Base-by-base conservation (phyloP, 2,329 filamentous ascomycete species). In the Triangularia verruculosa region DNA sequence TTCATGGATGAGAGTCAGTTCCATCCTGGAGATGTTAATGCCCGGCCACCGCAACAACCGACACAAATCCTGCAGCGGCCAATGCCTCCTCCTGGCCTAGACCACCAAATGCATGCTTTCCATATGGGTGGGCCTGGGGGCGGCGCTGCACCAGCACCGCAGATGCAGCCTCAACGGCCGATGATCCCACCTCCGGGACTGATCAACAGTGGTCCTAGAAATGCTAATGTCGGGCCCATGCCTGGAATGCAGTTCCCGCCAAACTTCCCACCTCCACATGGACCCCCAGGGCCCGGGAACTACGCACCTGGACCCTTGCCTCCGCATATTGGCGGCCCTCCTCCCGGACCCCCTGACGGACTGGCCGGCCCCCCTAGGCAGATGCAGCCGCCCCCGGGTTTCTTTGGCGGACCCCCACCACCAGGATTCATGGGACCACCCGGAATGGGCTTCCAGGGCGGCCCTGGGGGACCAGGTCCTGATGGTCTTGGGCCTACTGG, bases 1-100 rank as follows among this genome's bases (percentile, higher is more conserved):
- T 84, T 86, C 67, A 80, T 84, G 69, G 82, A 87, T 15, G 83
- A 68, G 13, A 63, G 85, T 15, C 74, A 78, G 24, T 83, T 83
- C 70, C 82, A 81, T 61, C 79, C 78, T 57, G 74, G 76, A 13
- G 81, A 86, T 27, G 76, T 74, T 24, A 83, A 86, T 51, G 69
- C 57, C 43, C 70, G 73, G 63, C 78, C 79, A 39, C 78, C 78
- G 25, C 80, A 80, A 63, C 70, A 70, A 57, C 68, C 68, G 30
- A 87, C 85, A 3, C 86, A 89, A 71, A 89, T 89, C 60, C 74
- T 89, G 22, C 86, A 89, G 74, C 83, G 86, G 5, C 85, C 84
- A 13, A 83, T 84, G n/a, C 83, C 81, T 0, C 83, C 82, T 17
- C 84, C 85, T 1, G 86, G 86, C 7, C 75, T 89, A 47, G 86